phyloP scores from a whole-genome alignment of 495 filamentous ascomycete species.

The Penicillium cosmopolitanum region DNA sequence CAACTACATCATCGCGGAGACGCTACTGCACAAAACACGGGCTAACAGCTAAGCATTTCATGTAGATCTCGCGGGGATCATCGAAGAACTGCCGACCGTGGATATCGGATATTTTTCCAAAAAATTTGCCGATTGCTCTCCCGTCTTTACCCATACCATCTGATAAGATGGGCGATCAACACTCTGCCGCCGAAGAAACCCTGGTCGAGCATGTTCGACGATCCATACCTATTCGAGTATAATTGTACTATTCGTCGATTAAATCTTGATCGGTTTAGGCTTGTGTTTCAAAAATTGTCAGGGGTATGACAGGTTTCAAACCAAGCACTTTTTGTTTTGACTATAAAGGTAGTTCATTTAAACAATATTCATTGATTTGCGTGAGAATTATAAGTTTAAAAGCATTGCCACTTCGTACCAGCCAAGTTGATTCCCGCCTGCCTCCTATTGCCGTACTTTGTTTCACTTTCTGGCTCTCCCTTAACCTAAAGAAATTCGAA shows the following conservation, averaged over 20 bases:
- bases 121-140: constrained; percentile 7
- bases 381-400: background rate
- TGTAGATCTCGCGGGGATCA: constrained; percentile 12
- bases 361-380: background rate
- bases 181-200: constrained; percentile 15
- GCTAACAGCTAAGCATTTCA: background rate
- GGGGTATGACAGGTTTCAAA: background rate
- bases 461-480: background rate
- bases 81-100: constrained; percentile 11
- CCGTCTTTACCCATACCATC: constrained; percentile 11
- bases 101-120: constrained; percentile 1
- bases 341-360: background rate
- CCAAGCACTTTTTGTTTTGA: background rate
- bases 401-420: background rate
- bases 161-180: constrained; percentile 23
- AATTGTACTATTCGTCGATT: background rate
- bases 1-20: constrained; percentile 10
- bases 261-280: constrained; percentile 13
- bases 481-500: background rate
- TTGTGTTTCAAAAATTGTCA: constrained; percentile 10
- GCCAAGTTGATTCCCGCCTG: background rate
- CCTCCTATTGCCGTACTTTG: background rate
- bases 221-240: constrained; percentile 10
- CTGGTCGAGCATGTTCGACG: background rate
- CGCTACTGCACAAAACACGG: constrained; percentile 1